Conservation (phyloP, 2,329 filamentous ascomycete species). For the Arthrobotrys sinensis region DNA sequence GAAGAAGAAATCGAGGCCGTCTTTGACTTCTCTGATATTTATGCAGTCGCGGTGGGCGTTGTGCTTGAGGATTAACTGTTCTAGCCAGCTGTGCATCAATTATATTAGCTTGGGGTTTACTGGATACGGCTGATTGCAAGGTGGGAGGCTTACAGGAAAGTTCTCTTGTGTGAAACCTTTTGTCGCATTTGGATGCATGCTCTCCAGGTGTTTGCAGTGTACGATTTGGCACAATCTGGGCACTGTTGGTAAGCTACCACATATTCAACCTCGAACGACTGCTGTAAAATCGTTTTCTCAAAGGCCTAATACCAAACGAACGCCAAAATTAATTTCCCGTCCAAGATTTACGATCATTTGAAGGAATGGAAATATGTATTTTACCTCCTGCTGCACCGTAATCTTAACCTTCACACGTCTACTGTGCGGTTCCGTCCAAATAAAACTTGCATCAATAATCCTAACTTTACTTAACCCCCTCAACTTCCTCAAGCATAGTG, state of each 20-base stretch:
- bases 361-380: background rate
- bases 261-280: slow-evolving; percentile 95
- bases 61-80: slow-evolving; percentile 96
- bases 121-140: background rate
- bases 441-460: slow-evolving; percentile 95
- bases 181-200: slow-evolving; percentile 95
- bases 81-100: slow-evolving; percentile 71
- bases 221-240: slow-evolving; percentile 94
- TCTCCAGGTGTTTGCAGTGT: slow-evolving; percentile 95
- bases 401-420: slow-evolving; percentile 93
- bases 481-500: slow-evolving; percentile 90
- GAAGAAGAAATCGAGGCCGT: slow-evolving; percentile 97
- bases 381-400: slow-evolving; percentile 80
- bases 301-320: slow-evolving; percentile 70
- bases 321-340: background rate
- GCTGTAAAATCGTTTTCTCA: slow-evolving; percentile 82
- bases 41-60: slow-evolving; percentile 91
- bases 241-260: slow-evolving; percentile 93
- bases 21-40: slow-evolving; percentile 97
- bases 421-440: slow-evolving; percentile 99
- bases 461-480: slow-evolving; percentile 88
- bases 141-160: slow-evolving; percentile 74
- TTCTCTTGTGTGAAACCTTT: slow-evolving; percentile 95
- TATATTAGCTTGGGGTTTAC: slow-evolving; percentile 3
- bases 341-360: background rate